Percentiles rank a stretch among this genome's conserved stretches.
phyloP scores from a whole-genome alignment of 2,329 filamentous ascomycete genomes.

The Cordyceps farinosa region DNA sequence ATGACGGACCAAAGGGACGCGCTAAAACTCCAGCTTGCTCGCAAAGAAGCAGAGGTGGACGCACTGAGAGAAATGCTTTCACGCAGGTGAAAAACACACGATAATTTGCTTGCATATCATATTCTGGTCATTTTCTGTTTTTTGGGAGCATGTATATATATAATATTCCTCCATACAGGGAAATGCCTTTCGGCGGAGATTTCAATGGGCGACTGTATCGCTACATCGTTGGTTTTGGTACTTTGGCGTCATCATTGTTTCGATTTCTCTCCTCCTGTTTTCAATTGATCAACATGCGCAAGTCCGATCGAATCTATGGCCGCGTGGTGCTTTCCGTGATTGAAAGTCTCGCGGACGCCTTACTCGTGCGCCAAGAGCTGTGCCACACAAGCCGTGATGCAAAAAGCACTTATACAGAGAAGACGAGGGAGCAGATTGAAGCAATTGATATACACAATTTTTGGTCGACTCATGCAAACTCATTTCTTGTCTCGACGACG shows the following conservation, averaged over 20 bases:
- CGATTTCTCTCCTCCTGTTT: background rate
- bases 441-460: background rate
- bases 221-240: background rate
- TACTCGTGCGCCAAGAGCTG: background rate
- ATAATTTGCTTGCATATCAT: background rate
- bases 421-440: background rate
- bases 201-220: background rate
- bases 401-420: background rate
- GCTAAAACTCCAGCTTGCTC: constrained; percentile 57
- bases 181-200: background rate
- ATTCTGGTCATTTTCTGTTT: background rate
- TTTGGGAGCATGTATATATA: background rate
- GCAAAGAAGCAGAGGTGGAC: constrained; percentile 62
- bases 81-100: constrained; percentile 23
- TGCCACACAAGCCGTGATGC: background rate
- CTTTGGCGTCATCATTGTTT: background rate
- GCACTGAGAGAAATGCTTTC: constrained; percentile 52
- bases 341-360: background rate
- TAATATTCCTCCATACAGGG: background rate
- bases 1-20: constrained; percentile 61
- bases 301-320: background rate
- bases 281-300: background rate
- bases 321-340: background rate
- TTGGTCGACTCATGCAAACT: constrained; percentile 11
- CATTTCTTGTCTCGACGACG: background rate